phyloP scores from a whole-genome alignment of 768 basidiomycete species.

The Brasilioporus rufonigricans region DNA sequence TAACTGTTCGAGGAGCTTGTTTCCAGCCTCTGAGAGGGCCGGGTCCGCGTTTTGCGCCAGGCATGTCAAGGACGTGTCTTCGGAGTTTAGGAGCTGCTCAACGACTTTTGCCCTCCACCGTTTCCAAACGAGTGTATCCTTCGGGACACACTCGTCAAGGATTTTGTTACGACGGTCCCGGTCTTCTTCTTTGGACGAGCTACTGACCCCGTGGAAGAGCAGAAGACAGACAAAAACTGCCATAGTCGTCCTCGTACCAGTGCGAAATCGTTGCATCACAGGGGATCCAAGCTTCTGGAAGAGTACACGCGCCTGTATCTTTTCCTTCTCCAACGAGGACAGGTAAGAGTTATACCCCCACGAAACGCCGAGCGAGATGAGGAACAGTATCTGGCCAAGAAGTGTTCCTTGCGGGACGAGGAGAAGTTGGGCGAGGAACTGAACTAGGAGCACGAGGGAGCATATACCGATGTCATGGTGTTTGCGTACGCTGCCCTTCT shows the following conservation, averaged over 20 bases:
- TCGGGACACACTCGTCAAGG: constrained; percentile 18
- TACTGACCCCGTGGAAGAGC: constrained; percentile 14
- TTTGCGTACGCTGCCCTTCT: neutral
- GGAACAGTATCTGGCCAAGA: constrained; percentile 36
- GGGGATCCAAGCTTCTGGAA: constrained; percentile 10
- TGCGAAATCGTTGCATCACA: constrained; percentile 1
- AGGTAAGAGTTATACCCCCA: constrained; percentile 32
- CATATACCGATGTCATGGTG: constrained; percentile 19
- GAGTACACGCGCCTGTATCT: constrained; percentile 18
- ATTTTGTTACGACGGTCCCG: constrained; percentile 1
- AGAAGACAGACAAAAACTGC: constrained; percentile 22
- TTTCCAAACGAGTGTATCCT: constrained; percentile 23
- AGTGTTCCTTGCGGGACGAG: constrained; percentile 32
- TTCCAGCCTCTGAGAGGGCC: neutral
- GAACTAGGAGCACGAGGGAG: constrained; percentile 27
- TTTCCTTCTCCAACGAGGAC: constrained; percentile 26
- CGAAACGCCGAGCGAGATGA: constrained; percentile 27
- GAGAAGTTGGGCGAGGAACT: constrained; percentile 34
- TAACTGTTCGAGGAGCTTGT: constrained; percentile 2
- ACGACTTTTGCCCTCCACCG: constrained; percentile 21
- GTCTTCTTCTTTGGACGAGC: neutral
- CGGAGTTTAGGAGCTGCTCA: constrained; percentile 9
- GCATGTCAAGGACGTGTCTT: neutral
- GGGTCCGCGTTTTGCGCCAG: constrained; percentile 1
- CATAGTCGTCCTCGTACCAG: constrained; percentile 21